These are phyloP conservation scores for Cladosporium sp. DNA, from an alignment of 2,329 filamentous ascomycete species.

Conservation along the genomic window DNA sequence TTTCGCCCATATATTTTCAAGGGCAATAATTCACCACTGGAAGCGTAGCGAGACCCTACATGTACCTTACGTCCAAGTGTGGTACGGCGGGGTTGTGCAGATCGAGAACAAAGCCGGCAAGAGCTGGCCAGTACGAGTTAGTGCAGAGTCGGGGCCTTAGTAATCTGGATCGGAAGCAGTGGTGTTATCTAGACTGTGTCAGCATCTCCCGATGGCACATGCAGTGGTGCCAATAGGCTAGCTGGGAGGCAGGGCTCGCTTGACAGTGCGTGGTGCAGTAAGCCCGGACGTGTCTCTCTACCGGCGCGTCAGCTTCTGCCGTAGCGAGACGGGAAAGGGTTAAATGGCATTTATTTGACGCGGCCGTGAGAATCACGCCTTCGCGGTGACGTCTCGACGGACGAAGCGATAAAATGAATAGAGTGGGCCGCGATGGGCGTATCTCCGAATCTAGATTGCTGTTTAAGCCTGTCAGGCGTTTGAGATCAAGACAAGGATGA, in stretches of 20 bases:
- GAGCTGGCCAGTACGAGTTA: background rate
- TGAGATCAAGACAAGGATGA: background rate
- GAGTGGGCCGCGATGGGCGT: slow-evolving; percentile 1
- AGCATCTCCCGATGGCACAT: background rate
- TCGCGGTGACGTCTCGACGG: background rate
- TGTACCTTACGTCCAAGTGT: background rate
- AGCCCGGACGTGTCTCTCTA: background rate
- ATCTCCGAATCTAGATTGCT: background rate
- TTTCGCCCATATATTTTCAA: background rate
- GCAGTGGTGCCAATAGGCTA: background rate
- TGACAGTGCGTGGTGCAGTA: background rate
- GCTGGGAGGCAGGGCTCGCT: background rate
- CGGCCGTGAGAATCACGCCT: background rate
- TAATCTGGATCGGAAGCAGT: background rate
- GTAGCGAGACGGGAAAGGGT: background rate
- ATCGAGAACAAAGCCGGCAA: background rate
- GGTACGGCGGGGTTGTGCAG: background rate
- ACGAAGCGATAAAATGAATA: background rate
- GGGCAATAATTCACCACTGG: background rate
- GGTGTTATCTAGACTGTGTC: background rate
- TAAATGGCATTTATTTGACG: background rate
- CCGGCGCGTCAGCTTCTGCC: background rate
- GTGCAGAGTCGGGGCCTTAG: background rate
- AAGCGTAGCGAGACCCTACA: background rate
- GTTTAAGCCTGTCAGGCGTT: background rate